These are phyloP conservation scores for Licmophora abbreviata DNA, from an alignment of 108 stramenopile genomes.

Conservation along the genomic window DNA sequence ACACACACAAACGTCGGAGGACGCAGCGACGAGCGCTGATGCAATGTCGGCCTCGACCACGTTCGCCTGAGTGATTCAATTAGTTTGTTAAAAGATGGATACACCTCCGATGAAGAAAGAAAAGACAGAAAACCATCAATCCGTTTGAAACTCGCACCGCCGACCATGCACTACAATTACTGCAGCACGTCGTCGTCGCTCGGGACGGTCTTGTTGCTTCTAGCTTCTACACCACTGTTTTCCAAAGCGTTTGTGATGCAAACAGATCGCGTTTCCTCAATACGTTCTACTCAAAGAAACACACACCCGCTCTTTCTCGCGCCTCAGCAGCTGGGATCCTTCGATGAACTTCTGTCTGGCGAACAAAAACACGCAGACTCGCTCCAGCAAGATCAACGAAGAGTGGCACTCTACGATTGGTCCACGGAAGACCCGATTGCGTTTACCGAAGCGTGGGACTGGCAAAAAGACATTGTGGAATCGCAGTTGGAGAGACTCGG, in stretches of 20 bases:
- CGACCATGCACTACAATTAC: background rate
- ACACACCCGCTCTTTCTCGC: constrained; percentile 6
- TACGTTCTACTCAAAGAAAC: background rate
- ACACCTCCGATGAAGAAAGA: background rate
- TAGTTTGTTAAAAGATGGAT: background rate
- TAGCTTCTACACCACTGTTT: background rate
- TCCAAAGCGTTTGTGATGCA: background rate
- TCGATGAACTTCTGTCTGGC: constrained; percentile 15
- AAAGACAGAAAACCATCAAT: background rate
- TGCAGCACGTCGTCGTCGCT: background rate
- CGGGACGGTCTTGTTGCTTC: background rate
- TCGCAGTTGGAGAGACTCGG: constrained; percentile 34
- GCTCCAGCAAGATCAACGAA: constrained; percentile 21
- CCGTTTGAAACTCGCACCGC: background rate
- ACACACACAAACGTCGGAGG: too few species aligned
- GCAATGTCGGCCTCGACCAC: too few species aligned
- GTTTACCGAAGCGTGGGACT: constrained; percentile 44
- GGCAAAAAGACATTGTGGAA: constrained; percentile 40
- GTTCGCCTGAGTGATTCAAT: too few species aligned
- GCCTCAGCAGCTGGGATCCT: constrained; percentile 56
- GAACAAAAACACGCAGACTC: constrained; percentile 6
- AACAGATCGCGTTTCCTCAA: background rate
- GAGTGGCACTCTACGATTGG: constrained; percentile 47
- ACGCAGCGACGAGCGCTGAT: too few species aligned
- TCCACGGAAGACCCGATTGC: constrained; percentile 14